Evolutionary conservation across 148 eudicot genomes (phyloP).

Genomic region (Agrostemma githago): DNA sequence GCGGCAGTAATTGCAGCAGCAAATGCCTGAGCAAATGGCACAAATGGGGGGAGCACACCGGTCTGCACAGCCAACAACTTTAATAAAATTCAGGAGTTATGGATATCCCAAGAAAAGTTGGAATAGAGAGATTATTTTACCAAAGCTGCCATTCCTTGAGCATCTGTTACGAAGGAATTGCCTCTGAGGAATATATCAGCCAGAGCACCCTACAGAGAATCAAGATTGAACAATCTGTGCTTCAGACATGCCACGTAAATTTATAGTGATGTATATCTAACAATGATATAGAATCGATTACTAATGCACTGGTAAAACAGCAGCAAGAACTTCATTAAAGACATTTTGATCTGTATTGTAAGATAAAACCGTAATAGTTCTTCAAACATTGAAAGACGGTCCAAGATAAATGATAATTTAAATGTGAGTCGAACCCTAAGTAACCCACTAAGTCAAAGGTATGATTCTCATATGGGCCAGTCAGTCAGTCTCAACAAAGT

Average conservation of each 20-base stretch:
- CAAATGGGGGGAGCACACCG: constrained; percentile 90
- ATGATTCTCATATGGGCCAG: no score
- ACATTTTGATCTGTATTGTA: neutral
- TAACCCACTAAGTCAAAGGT: no score
- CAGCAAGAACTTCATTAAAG: neutral
- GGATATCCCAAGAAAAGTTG: neutral
- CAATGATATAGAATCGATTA: neutral
- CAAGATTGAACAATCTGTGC: neutral
- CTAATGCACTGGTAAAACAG: neutral
- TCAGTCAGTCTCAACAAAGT: no score
- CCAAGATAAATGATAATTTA: no score
- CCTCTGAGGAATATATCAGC: constrained; percentile 77
- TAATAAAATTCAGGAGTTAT: neutral
- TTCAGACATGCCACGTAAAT: neutral
- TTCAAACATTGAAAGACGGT: no score
- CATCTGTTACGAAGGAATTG: constrained; percentile 62
- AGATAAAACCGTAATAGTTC: neutral
- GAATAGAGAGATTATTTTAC: constrained; percentile 31
- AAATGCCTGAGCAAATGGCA: constrained; percentile 98
- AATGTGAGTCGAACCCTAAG: no score
- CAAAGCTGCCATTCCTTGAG: constrained; percentile 82
- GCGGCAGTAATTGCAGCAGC: constrained; percentile 97
- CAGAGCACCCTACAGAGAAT: constrained; percentile 63
- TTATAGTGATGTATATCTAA: neutral
- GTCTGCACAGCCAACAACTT: constrained; percentile 35